Base-by-base conservation (phyloP, 352 stramenopile genomes). In the Pythium aristosporum region DNA sequence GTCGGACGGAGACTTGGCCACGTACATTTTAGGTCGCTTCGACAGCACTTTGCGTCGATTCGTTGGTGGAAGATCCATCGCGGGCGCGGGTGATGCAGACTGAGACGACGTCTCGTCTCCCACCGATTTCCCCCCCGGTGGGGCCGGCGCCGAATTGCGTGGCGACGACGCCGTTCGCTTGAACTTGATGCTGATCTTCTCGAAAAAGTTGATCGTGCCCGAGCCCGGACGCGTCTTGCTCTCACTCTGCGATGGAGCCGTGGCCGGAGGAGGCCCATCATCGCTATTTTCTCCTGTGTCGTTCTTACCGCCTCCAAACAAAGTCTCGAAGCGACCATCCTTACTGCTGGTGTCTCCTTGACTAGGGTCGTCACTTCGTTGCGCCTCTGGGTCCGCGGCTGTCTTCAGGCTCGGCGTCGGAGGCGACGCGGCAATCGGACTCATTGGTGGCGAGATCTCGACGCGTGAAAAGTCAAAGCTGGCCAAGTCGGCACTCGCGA, bases 151-250 rank as follows among this genome's bases (percentile, higher is more conserved):
- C 5, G 51, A 50, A 32, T 61, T 67, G 23, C 73, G 73, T 18
- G 81, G 78, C 44, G 84, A 91, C 25, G 77, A 77, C 1, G 62
- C 46, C 5, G 54, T 59, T 2, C 85, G 75, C 61, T 90, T 94
- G 67, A 94, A 94, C 67, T 85, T 79, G 50, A 86, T 88, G 21
- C 81, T 92, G 30, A 94, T 73, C 52, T 94, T 94, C 46, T 85
- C 85, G 56, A 94, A 94, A 65, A 94, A 94, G 58, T 87, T 93
- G 25, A 84, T 80, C 9, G 81, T 87, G 13, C 76, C 61, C 16
- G 70, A 81, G 20, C 63, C 61, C 13, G 69, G 54, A 28, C 71
- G 65, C 1, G 54, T 11, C 23, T 60, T 72, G 28, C 52, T 50
- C 23, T 68, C 61, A 2, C 25, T 48, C 21, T 61, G 57, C 10